Evolutionary conservation across 371 early-diverging fungal genomes (phyloP).

Genomic region (Apophysomyces variabilis): DNA sequence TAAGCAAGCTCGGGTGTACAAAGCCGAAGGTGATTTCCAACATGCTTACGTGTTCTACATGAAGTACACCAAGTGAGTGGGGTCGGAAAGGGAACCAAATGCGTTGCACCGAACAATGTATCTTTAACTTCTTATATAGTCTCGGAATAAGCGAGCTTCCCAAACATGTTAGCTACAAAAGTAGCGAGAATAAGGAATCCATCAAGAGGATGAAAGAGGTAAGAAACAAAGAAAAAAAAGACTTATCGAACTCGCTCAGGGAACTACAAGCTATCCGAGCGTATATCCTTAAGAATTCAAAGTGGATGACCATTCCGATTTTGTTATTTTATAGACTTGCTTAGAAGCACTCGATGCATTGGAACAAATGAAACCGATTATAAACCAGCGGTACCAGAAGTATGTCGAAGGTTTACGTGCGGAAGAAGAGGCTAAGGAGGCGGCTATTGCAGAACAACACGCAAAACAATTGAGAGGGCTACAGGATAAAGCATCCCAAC

Average conservation of each 20-base stretch:
- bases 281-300: background rate
- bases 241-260: too few species aligned
- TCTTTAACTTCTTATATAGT: slow-evolving; percentile 27
- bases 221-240: slow-evolving; percentile 11
- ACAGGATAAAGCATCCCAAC: background rate
- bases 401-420: slow-evolving; percentile 20
- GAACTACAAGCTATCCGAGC: background rate
- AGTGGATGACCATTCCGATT: too few species aligned
- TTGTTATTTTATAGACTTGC: slow-evolving; percentile 39
- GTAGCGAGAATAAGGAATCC: slow-evolving; percentile 41
- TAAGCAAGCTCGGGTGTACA: slow-evolving; percentile 61
- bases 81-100: background rate
- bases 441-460: slow-evolving; percentile 12
- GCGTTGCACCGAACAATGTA: background rate
- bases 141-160: slow-evolving; percentile 58
- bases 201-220: slow-evolving; percentile 40
- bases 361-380: slow-evolving; percentile 48
- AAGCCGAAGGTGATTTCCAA: slow-evolving; percentile 54
- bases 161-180: slow-evolving; percentile 56
- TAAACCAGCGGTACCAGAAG: slow-evolving; percentile 30
- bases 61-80: slow-evolving; percentile 57
- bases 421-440: slow-evolving; percentile 13
- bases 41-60: slow-evolving; percentile 60
- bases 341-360: slow-evolving; percentile 51
- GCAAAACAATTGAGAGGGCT: slow-evolving; percentile 12